Conservation (phyloP, 2,329 filamentous ascomycete genomes). For the Hymenoscyphus linearis region DNA sequence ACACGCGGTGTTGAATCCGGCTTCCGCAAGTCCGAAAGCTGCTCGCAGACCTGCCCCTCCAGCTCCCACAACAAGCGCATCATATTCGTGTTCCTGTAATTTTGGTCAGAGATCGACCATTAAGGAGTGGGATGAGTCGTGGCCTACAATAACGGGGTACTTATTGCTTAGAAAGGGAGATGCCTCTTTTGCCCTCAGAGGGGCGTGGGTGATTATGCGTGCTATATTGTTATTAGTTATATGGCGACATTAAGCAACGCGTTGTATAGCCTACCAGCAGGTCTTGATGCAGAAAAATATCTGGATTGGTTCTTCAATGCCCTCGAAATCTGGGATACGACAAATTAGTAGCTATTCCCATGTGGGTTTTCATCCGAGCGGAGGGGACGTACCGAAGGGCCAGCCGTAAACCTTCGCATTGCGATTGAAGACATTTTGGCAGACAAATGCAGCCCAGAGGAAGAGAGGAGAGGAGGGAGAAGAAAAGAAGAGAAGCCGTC, state of each 20-base stretch:
- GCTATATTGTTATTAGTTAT: conserved; percentile 43
- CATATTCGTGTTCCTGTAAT: conserved; percentile 87
- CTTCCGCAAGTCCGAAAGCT: conserved; percentile 80
- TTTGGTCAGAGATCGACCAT: conserved; percentile 15
- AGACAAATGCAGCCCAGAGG: conserved; percentile 7
- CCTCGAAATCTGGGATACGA: conserved; percentile 29
- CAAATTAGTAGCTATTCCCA: conserved; percentile 22
- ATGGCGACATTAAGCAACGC: neutral
- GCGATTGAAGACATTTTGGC: conserved; percentile 59
- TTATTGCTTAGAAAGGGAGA: conserved; percentile 80
- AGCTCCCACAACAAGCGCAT: conserved; percentile 89
- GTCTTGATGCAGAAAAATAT: conserved; percentile 81
- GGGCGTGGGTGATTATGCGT: conserved; percentile 78
- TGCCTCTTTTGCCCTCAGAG: conserved; percentile 88
- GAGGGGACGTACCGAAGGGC: conserved; percentile 47
- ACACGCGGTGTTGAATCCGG: conserved; percentile 84
- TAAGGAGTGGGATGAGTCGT: neutral
- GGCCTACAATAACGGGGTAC: conserved; percentile 80
- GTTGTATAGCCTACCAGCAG: conserved; percentile 55
- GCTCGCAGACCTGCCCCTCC: conserved; percentile 77
- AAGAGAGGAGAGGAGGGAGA: conserved; percentile 14
- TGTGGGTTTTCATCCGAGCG: conserved; percentile 11
- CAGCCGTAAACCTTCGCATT: conserved; percentile 54
- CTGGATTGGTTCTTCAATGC: conserved; percentile 56
- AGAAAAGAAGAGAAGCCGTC: neutral